A percentile compares a stretch with the other conserved stretches of the same genome.
These are phyloP conservation scores for Ophidiomyces ophidiicola DNA, from an alignment of 2,329 filamentous ascomycete species.

Conservation along the genomic window DNA sequence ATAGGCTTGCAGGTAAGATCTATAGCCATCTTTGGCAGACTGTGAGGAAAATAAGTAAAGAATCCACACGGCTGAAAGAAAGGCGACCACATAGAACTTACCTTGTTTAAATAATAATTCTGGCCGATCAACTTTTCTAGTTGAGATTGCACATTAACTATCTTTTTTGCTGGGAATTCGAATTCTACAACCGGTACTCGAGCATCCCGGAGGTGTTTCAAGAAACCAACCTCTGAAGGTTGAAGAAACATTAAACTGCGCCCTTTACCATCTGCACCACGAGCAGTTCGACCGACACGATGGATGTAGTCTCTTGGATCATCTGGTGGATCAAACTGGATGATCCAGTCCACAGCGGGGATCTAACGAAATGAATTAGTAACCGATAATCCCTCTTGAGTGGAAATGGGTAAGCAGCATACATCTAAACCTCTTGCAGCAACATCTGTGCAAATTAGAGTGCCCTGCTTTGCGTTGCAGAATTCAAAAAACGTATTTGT, in stretches of 20 bases:
- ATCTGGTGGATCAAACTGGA: conserved; percentile 91
- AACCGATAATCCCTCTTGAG: conserved; percentile 9
- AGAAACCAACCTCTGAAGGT: conserved; percentile 81
- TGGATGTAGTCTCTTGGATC: conserved; percentile 88
- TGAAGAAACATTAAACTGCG: conserved; percentile 87
- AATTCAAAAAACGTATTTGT: conserved; percentile 99
- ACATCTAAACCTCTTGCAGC: conserved; percentile 82
- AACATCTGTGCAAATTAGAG: conserved; percentile 90
- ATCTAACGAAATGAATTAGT: conserved; percentile 42
- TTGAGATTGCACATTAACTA: conserved; percentile 79
- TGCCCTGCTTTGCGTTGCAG: conserved; percentile 70
- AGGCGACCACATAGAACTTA: conserved; percentile 22
- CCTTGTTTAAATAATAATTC: conserved; percentile 95
- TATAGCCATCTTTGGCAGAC: conserved; percentile 62
- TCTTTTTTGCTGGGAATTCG: conserved; percentile 84
- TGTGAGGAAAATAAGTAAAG: conserved; percentile 19
- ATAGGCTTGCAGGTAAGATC: conserved; percentile 89
- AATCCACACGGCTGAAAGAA: conserved; percentile 11
- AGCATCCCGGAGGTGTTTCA: conserved; percentile 80
- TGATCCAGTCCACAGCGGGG: conserved; percentile 87
- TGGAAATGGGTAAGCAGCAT: conserved; percentile 35
- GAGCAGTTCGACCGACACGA: conserved; percentile 85
- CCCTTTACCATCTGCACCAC: conserved; percentile 71
- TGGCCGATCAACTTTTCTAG: conserved; percentile 86
- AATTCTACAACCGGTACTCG: conserved; percentile 92